These are phyloP conservation scores for Triticum monococcum DNA, from an alignment of 176 grass and related monocot genomes.

Conservation along the genomic window DNA sequence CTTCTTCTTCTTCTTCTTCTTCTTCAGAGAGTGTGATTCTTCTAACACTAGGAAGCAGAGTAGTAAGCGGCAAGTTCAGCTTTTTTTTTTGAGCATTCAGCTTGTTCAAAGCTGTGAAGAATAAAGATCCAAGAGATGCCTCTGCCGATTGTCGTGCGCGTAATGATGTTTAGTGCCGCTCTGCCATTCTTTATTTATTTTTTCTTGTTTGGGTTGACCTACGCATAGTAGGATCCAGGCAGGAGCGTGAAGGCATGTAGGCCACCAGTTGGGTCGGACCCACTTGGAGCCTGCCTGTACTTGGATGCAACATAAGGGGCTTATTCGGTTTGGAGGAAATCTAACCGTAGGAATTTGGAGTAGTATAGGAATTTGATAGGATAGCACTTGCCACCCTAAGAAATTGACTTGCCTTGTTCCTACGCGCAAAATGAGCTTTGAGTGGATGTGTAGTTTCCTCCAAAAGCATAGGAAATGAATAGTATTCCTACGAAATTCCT, in stretches of 20 bases:
- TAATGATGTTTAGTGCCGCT: constrained; percentile 17
- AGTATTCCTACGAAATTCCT: no score
- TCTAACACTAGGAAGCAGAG: no score
- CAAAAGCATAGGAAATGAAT: no score
- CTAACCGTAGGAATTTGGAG: no score
- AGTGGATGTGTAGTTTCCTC: no score
- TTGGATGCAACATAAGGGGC: background rate
- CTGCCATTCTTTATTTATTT: background rate
- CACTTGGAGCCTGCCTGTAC: background rate
- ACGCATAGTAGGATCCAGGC: background rate
- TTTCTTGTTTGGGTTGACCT: constrained; percentile 29
- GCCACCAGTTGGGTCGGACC: background rate
- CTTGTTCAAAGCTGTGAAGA: background rate
- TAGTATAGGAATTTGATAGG: no score
- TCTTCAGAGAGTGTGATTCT: no score
- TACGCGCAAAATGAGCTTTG: no score
- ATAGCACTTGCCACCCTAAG: no score
- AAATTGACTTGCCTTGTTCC: no score
- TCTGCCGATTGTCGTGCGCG: background rate
- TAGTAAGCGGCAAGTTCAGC: background rate
- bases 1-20: no score
- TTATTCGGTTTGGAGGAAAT: no score
- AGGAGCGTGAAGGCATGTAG: background rate
- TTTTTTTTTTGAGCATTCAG: background rate
- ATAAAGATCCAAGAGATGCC: constrained; percentile 5